Evolutionary conservation across 1,284 basidiomycete species (phyloP).

Genomic region (Heliocybe sulcata): DNA sequence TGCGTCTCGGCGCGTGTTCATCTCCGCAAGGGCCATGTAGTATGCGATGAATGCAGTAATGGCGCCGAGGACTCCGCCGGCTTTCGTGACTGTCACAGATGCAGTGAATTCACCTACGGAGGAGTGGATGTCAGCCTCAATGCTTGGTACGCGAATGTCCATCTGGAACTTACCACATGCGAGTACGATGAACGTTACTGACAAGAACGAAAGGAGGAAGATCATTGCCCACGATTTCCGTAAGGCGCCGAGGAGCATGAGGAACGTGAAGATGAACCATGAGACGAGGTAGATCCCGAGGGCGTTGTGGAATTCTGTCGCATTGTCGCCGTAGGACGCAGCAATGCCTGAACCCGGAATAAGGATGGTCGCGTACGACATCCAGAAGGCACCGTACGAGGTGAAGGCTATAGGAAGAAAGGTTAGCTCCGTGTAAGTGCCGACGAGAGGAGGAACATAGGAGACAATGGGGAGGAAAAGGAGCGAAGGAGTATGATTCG

Average conservation of each 20-base stretch:
- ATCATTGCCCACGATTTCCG: not conserved
- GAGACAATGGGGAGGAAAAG: not conserved
- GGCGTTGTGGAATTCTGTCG: slow-evolving; percentile 43
- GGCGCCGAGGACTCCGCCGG: slow-evolving; percentile 72
- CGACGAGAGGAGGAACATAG: not conserved
- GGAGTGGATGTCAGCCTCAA: not conserved
- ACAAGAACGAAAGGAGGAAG: not conserved
- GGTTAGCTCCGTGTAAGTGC: slow-evolving; percentile 2
- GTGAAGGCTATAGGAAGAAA: slow-evolving; percentile 54
- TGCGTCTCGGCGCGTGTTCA: slow-evolving; percentile 46
- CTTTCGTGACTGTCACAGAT: slow-evolving; percentile 30
- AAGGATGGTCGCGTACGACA: slow-evolving; percentile 65
- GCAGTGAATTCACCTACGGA: slow-evolving; percentile 13
- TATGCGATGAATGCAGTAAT: slow-evolving; percentile 62
- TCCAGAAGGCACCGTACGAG: slow-evolving; percentile 81
- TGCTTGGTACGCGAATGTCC: not conserved
- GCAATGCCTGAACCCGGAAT: slow-evolving; percentile 58
- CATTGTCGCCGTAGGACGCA: slow-evolving; percentile 37
- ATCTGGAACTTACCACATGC: slow-evolving; percentile 34
- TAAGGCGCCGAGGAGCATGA: slow-evolving; percentile 32
- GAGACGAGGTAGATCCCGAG: slow-evolving; percentile 61
- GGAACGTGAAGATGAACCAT: slow-evolving; percentile 67
- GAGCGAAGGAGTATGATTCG: too few species aligned
- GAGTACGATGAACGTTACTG: slow-evolving; percentile 51
- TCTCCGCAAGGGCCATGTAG: slow-evolving; percentile 58